Evolutionary conservation across 768 basidiomycete genomes (phyloP), one percentile per base, ranked within the genome.

Genomic region (Russula emetica): DNA sequence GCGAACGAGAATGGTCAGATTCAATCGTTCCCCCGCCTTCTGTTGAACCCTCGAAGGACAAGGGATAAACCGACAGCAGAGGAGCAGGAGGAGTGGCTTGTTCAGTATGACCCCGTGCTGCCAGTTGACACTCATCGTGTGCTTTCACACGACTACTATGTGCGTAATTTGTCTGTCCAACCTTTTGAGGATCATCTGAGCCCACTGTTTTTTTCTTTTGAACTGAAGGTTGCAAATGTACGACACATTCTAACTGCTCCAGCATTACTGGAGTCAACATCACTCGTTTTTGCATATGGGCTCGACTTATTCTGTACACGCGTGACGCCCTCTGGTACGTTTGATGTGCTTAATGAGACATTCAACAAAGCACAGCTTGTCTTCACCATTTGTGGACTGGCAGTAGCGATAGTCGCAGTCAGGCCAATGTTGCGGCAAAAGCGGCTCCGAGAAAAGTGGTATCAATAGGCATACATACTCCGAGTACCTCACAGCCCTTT

Each of bases 331-430:
- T 94, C 92, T 13, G 85, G 84, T 45, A 92, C 93, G 22, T 98
- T 98, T 70, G 96, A 98, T 71, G 86, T 97, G 28, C 82, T 98
- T 9, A 92, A 83, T 69, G 90, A 94, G 73, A 86, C 79, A 70
- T 98, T 98, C 75, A 98, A 98, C 78, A 97, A 98, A 78, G 80
- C 77, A 1, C 96, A 98, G 74, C 79, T 98, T 26, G 84, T 95
- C 66, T 74, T 94, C 32, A 98, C 94, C 1, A 84, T 96, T 38
- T 74, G 77, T 0, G 92, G 83, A 0, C 73, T 98, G 63, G 80
- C 78, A 2, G 70, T 83, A 6, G 95, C 87, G n/a, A 91, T 97
- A 66, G 73, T 85, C n/a, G 72, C 94, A 42, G 86, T 86, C 24
- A 85, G 83, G 72, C 94, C 94, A 36, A 90, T 95, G 78, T 92